These are phyloP conservation scores for Vitis rotundifolia DNA, from an alignment of 164 flowering plant genomes.

Conservation along the genomic window DNA sequence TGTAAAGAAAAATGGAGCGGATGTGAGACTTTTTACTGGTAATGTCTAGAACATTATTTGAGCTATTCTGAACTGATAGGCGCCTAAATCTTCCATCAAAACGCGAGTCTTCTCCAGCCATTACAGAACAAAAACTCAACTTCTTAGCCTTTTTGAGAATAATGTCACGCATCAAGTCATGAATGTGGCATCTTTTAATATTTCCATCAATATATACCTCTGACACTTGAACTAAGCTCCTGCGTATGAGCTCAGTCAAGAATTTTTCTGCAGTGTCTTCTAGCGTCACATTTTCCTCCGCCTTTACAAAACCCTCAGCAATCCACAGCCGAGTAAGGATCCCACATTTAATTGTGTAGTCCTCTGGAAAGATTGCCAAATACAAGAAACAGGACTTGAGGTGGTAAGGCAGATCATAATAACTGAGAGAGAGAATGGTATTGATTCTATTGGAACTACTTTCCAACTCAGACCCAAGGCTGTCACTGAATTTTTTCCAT, in stretches of 20 bases:
- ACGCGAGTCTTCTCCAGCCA: neutral
- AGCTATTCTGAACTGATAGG: constrained; percentile 14
- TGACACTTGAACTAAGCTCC: constrained; percentile 30
- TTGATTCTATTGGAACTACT: constrained; percentile 2
- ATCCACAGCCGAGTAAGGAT: constrained; percentile 32
- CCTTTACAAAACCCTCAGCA: constrained; percentile 25
- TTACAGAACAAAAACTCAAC: constrained; percentile 3
- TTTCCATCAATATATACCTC: constrained; percentile 2
- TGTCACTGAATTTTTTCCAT: constrained; percentile 22
- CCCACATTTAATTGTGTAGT: constrained; percentile 13
- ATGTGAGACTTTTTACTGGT: neutral
- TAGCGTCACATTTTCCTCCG: constrained; percentile 9
- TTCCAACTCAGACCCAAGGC: constrained; percentile 16
- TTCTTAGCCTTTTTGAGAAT: constrained; percentile 21
- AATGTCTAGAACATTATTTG: neutral
- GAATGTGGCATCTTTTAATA: constrained; percentile 18
- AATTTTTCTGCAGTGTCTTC: constrained; percentile 32
- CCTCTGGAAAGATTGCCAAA: constrained; percentile 32
- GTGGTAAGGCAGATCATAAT: constrained; percentile 30
- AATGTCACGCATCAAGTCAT: constrained; percentile 27
- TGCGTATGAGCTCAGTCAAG: constrained; percentile 27
- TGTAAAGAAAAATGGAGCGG: constrained; percentile 18
- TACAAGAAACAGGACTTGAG: constrained; percentile 38
- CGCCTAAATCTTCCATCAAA: constrained; percentile 17
- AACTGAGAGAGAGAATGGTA: constrained; percentile 22